Evolutionary conservation across 352 stramenopile genomes (phyloP).

Genomic region (Discostella stelligera): DNA sequence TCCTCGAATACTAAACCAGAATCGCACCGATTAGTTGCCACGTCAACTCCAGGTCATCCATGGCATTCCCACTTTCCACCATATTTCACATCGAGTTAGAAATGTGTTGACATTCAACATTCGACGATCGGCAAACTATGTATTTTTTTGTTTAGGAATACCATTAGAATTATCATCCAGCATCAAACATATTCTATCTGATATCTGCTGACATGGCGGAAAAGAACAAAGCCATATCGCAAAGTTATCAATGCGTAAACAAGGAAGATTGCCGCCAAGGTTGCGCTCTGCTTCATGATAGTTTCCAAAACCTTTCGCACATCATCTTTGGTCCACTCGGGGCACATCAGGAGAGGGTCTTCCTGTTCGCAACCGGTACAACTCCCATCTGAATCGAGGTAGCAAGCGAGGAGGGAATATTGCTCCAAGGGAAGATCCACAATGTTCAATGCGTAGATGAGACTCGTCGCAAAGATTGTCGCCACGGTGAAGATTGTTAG

Average conservation of each 20-base stretch:
- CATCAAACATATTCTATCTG: conserved; percentile 80
- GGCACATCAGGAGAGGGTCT: conserved; percentile 44
- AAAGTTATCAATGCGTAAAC: conserved; percentile 69
- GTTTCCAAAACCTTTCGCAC: conserved; percentile 62
- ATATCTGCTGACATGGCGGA: conserved; percentile 65
- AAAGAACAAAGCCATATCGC: conserved; percentile 61
- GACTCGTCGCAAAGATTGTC: conserved; percentile 55
- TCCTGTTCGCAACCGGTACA: conserved; percentile 58
- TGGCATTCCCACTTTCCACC: neutral
- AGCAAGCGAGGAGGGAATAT: conserved; percentile 1
- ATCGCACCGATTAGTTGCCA: no score
- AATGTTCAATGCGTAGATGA: conserved; percentile 58
- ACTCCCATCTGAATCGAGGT: conserved; percentile 44
- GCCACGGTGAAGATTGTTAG: conserved; percentile 48
- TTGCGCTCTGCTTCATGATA: conserved; percentile 68
- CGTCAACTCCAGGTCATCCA: neutral
- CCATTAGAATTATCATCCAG: neutral
- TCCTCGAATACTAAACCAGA: neutral
- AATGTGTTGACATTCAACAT: neutral
- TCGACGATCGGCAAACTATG: neutral
- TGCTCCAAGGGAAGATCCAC: conserved; percentile 35
- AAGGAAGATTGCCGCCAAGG: conserved; percentile 69
- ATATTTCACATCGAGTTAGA: neutral
- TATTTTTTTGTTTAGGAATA: neutral
- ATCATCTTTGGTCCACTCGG: conserved; percentile 70